Evolutionary conservation across 1,284 basidiomycete genomes (phyloP), one percentile per base, ranked within the genome.

Genomic region (Dichomitus squalens): DNA sequence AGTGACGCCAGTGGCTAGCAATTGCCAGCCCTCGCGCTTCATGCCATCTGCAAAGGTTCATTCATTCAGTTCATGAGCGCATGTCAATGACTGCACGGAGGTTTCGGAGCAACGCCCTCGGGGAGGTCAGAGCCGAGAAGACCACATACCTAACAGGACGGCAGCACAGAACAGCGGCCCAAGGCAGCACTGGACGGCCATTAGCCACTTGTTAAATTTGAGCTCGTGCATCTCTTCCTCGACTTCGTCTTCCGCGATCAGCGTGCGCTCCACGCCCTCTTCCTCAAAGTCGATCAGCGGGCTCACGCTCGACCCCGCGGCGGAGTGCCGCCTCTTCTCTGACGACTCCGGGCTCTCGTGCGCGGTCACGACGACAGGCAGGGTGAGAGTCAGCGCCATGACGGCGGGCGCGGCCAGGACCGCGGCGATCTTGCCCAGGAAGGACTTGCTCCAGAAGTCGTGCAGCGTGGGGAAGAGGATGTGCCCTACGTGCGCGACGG

Each of bases 401-500:
- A 98, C 87, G 0, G 95, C 93, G 0, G 96, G 96, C 0, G 88
- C 87, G 7, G 94, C 94, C 54, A 96, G 82, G 14, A 97, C 66
- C 0, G 90, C 86, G 0, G 92, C 88, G 18, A 92, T 74, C 72
- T 87, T 87, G 4, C 90, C 91, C 7, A 91, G 64, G 53, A 86
- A 66, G 9, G 88, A 87, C 72, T 96, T 96, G 46, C 80, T 77
- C 27, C 76, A 66, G 71, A 97, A 90, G 56, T 85, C 79, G 59
- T 91, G 86, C 5, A 99, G 74, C 0, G 95, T 93, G 0, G 96
- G 96, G 74, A 97, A 97, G 12, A 98, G 78, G 1, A 86, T 83
- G 64, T 88, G 81, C 50, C 73, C 79, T 0, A 79, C 74, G 36
- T 76, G 75, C 3, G 70, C 68, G 2, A 86, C 52, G 11, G 78